These are phyloP conservation scores for Russula emetica DNA, from an alignment of 768 basidiomycete species.

Conservation along the genomic window DNA sequence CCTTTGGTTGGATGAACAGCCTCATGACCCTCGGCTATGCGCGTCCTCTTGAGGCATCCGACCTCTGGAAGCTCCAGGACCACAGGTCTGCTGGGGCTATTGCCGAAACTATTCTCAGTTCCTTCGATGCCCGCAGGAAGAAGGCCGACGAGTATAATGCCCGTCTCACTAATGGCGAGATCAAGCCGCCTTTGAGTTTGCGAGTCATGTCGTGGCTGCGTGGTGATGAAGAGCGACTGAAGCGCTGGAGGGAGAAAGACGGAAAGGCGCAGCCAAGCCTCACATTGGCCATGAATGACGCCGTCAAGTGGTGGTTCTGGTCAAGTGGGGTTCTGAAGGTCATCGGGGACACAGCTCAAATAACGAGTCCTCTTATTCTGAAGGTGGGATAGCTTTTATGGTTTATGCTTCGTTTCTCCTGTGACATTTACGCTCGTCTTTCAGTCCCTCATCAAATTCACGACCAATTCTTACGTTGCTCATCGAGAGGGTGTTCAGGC, in stretches of 20 bases:
- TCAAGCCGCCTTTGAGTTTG: constrained; percentile 48
- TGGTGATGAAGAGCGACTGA: constrained; percentile 53
- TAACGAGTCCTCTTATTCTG: constrained; percentile 72
- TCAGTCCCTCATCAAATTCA: constrained; percentile 69
- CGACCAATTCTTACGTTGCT: constrained; percentile 51
- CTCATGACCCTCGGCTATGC: constrained; percentile 71
- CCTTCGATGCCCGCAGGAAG: constrained; percentile 55
- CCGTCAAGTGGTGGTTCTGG: constrained; percentile 78
- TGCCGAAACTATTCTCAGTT: constrained; percentile 56
- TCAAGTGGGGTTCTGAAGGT: constrained; percentile 53
- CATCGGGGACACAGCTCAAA: constrained; percentile 66
- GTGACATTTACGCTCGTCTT: neutral
- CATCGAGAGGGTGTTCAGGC: constrained; percentile 30
- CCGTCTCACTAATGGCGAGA: constrained; percentile 59
- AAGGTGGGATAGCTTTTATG: constrained; percentile 49
- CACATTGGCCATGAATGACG: constrained; percentile 67
- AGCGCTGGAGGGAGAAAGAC: constrained; percentile 56
- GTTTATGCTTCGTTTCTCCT: neutral
- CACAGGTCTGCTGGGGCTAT: constrained; percentile 55
- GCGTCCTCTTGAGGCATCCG: constrained; percentile 73
- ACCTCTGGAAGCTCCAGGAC: constrained; percentile 75
- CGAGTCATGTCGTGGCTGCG: constrained; percentile 57
- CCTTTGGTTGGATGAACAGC: constrained; percentile 73
- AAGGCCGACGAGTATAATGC: constrained; percentile 68
- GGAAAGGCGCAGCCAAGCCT: constrained; percentile 64